These are phyloP conservation scores for Amanita brunnescens DNA, from an alignment of 768 basidiomycete species.

Conservation along the genomic window DNA sequence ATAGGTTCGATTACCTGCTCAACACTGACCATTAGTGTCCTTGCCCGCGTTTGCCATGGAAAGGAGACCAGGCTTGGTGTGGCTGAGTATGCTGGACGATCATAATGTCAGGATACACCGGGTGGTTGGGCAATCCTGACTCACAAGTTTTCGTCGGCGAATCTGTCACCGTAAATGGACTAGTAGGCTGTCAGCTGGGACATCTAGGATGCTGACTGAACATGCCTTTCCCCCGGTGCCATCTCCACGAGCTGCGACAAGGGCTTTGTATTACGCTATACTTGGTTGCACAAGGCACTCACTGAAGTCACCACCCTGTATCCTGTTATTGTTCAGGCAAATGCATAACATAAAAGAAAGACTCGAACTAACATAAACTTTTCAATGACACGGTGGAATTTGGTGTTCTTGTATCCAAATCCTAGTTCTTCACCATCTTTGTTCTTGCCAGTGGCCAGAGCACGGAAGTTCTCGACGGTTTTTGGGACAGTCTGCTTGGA, in stretches of 20 bases:
- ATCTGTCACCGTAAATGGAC: slow-evolving; percentile 88
- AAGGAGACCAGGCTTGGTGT: slow-evolving; percentile 78
- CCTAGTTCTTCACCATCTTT: slow-evolving; percentile 74
- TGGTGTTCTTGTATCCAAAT: slow-evolving; percentile 90
- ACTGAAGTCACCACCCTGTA: slow-evolving; percentile 99
- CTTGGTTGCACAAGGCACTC: slow-evolving; percentile 22
- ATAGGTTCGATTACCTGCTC: not conserved
- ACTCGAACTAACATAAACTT: slow-evolving; percentile 65
- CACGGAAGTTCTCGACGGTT: slow-evolving; percentile 96
- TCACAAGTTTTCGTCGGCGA: slow-evolving; percentile 95
- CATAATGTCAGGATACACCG: slow-evolving; percentile 4
- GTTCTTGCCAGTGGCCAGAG: slow-evolving; percentile 74
- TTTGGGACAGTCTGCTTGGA: slow-evolving; percentile 77
- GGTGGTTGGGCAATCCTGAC: slow-evolving; percentile 14
- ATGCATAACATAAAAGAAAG: not conserved
- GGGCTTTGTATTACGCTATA: slow-evolving; percentile 7
- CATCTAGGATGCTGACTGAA: not conserved
- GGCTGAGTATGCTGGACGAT: slow-evolving; percentile 77
- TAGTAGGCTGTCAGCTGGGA: slow-evolving; percentile 16
- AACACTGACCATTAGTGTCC: slow-evolving; percentile 76
- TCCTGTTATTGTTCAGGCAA: slow-evolving; percentile 40
- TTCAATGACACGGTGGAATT: slow-evolving; percentile 95
- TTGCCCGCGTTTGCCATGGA: slow-evolving; percentile 94
- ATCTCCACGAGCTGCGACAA: slow-evolving; percentile 59
- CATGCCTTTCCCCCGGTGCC: slow-evolving; percentile 85